Evolutionary conservation across 768 basidiomycete genomes (phyloP), one percentile per base, ranked within the genome.

Genomic region (Infundibulicybe gibba): DNA sequence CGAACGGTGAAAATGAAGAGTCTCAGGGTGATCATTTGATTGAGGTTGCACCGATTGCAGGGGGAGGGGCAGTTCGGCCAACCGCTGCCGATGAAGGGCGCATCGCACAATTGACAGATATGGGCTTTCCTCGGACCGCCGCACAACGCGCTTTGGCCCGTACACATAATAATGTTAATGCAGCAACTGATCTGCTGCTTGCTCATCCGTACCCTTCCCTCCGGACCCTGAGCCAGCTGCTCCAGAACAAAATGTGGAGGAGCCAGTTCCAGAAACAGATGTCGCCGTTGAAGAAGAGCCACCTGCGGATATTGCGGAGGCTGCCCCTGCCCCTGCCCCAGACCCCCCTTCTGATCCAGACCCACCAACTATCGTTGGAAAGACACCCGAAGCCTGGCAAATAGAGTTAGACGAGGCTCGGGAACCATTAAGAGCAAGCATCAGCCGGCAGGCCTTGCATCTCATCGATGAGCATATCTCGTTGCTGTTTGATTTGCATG

Each of bases 111-210:
- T 73, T 98, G 45, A 85, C 81, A 9, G 97, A 98, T 57, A 98
- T 99, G 97, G 97, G 97, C 40, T 99, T 98, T 72, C 82, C 87
- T 32, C 82, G 93, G n/a, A 77, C 81, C 35, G 90, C 90, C 11
- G 91, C 85, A 2, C 88, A 90, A 59, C 79, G 85, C 44, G 95
- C 95, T 3, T 71, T 99, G 33, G 64, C 76, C 15, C 88, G 94
- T 10, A 83, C 87, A 3, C 81, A 87, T 51, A 98, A 98, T 64
- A 94, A 97, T 58, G 74, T 97, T 57, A 83, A 76, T 38, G 82
- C 87, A 4, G 97, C 97, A 3, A 87, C 95, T 0, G 94, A 98
- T 54, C 70, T 89, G 3, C 75, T 99, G 1, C 71, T 99, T 12
- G 76, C 80, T 0, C 87, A 94, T 54, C 91, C 93, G 2, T 87